Conservation (phyloP, 805 yeast species). For the Pichia heedii region DNA sequence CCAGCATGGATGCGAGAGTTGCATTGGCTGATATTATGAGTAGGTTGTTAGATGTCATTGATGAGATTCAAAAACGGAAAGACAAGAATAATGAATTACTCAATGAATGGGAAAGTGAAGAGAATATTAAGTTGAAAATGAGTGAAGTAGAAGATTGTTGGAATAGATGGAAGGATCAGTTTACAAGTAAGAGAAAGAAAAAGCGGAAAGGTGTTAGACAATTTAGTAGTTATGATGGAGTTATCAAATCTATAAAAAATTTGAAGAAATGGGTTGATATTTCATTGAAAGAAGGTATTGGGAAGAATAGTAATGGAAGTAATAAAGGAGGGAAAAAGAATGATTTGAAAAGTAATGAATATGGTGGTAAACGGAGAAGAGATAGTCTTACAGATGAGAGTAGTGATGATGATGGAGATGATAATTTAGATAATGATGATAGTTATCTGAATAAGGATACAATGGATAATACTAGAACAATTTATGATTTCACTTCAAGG, state of each 20-base stretch:
- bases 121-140: conserved; percentile 1
- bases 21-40: conserved; percentile 5
- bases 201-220: conserved; percentile 4
- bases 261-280: not conserved
- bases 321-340: not conserved
- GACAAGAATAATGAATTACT: not conserved
- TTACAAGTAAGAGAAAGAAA: not conserved
- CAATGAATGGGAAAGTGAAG: not conserved
- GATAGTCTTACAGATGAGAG: not conserved
- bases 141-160: conserved; percentile 2
- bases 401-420: not conserved
- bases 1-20: conserved; percentile 8
- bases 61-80: not conserved
- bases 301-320: not conserved
- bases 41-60: conserved; percentile 1
- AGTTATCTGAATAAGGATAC: too few relatives aligned
- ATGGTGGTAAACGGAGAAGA: not conserved
- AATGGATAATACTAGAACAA: too few relatives aligned
- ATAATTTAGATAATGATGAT: too few relatives aligned
- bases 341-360: not conserved
- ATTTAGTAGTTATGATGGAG: conserved; percentile 1
- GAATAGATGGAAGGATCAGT: conserved; percentile 8
- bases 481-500: too few relatives aligned
- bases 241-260: not conserved
- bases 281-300: too few relatives aligned